phyloP scores from a whole-genome alignment of 139 green algal species.

The Yamagishiella unicocca region DNA sequence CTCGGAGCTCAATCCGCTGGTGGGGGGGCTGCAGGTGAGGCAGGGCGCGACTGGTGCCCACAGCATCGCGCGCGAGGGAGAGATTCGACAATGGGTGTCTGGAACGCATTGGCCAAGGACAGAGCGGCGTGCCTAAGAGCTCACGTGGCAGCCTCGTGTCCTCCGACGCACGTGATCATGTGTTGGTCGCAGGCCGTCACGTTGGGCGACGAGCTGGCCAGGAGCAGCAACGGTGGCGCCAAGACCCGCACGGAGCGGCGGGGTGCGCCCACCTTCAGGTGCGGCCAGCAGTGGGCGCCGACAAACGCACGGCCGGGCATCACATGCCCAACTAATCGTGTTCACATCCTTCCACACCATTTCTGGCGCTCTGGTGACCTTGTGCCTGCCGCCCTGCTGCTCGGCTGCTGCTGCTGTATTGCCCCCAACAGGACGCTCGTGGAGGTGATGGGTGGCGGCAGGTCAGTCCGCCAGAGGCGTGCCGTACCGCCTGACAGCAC shows the following conservation, averaged over 20 bases:
- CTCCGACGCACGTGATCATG: not conserved
- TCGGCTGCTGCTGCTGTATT: not conserved
- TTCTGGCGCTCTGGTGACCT: not conserved
- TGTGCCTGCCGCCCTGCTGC: not conserved
- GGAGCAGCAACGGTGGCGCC: not conserved
- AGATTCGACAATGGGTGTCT: not conserved
- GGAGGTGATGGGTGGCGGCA: constrained; percentile 26
- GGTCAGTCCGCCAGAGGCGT: not conserved
- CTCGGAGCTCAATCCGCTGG: constrained; percentile 84
- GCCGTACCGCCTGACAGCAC: not conserved
- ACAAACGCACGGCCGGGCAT: not conserved
- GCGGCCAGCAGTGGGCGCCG: not conserved
- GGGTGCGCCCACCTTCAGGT: constrained; percentile 2
- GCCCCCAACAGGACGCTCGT: not conserved
- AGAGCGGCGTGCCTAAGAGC: not conserved
- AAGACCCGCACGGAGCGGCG: constrained; percentile 42
- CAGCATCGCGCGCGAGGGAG: not conserved
- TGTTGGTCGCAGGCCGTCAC: constrained; percentile 61
- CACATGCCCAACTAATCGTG: not conserved
- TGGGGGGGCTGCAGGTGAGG: constrained; percentile 78
- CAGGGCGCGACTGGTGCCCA: not conserved
- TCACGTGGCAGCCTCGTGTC: not conserved
- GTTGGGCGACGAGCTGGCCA: constrained; percentile 57
- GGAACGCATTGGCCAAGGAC: not conserved
- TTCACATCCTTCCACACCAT: not conserved